These are phyloP conservation scores for Exophiala aquamarina DNA, from an alignment of 2,329 filamentous ascomycete genomes.

Conservation along the genomic window DNA sequence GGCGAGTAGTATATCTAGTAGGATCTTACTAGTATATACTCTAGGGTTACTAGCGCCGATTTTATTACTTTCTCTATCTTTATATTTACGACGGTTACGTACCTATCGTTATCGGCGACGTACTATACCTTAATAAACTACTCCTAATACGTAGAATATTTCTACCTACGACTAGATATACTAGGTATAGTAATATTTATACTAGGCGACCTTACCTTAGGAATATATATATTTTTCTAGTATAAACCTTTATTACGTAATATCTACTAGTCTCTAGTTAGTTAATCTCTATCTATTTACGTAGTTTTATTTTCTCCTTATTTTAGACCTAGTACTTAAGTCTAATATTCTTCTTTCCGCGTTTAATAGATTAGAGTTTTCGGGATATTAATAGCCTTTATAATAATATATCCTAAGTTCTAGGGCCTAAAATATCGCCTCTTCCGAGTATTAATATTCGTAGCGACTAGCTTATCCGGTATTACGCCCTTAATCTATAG, in stretches of 20 bases:
- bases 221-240: constrained; percentile 20
- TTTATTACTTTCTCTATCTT: constrained; percentile 24
- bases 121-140: constrained; percentile 35
- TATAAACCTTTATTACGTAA: constrained; percentile 15
- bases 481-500: constrained; percentile 31
- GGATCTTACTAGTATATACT: constrained; percentile 9
- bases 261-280: constrained; percentile 21
- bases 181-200: constrained; percentile 22
- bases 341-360: constrained; percentile 6
- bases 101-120: constrained; percentile 23
- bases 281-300: constrained; percentile 5
- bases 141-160: constrained; percentile 26
- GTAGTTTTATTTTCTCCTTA: constrained; percentile 4
- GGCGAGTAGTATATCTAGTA: neutral
- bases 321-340: constrained; percentile 2
- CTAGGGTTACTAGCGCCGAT: too few species aligned
- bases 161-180: constrained; percentile 28
- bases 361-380: constrained; percentile 13
- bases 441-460: constrained; percentile 28
- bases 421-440: constrained; percentile 29
- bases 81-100: constrained; percentile 21
- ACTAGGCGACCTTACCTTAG: constrained; percentile 15
- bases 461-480: constrained; percentile 23
- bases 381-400: constrained; percentile 14
- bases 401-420: constrained; percentile 21